Evolutionary conservation across 148 eudicot species (phyloP), one percentile per base, ranked within the genome.

Genomic region (Vaccinium macrocarpon): DNA sequence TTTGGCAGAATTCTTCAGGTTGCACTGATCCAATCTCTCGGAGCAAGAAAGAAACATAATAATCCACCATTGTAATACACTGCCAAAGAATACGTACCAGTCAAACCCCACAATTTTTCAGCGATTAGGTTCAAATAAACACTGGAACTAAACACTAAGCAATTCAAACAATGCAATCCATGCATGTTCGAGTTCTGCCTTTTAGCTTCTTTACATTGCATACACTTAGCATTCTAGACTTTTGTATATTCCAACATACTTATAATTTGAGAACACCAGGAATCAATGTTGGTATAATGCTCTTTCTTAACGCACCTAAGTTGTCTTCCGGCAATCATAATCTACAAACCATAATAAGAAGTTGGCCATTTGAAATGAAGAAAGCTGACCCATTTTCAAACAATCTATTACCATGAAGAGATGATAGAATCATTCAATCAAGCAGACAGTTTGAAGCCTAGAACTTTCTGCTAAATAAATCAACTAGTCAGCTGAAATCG

Each of bases 41-140:
- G 91, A 95, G 95, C 86, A 97, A 89, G 50, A 91, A 86, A 73
- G 93, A 91, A 83, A 92, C 93, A 80, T 97, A 95, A 84, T 89
- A 87, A 86, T 93, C 97, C 88, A 93, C 97, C 93, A 97, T 74
- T 23, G 77, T 56, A 70, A 82, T 84, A 86, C 98, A 97, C 98
- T 93, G 95, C 85, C 62, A 74, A 35, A 16, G 21, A 84, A 55
- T 78, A 9, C 12, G 79, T 27, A 35, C 62, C 42, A 23, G 25
- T 56, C 46, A 21, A 35, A 46, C 49, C 11, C 15, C 19, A 32
- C 38, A 3, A 35, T 8, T 75, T 74, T 46, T 18, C 52, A 6
- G 78, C 5, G 10, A 74, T 38, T 18, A 19, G 42, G 27, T 73
- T 46, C 50, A 74, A 74, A 42, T 48, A 74, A 42, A 74, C 51